Conservation (phyloP, 257 asterid species). For the Primulina tabacum region DNA sequence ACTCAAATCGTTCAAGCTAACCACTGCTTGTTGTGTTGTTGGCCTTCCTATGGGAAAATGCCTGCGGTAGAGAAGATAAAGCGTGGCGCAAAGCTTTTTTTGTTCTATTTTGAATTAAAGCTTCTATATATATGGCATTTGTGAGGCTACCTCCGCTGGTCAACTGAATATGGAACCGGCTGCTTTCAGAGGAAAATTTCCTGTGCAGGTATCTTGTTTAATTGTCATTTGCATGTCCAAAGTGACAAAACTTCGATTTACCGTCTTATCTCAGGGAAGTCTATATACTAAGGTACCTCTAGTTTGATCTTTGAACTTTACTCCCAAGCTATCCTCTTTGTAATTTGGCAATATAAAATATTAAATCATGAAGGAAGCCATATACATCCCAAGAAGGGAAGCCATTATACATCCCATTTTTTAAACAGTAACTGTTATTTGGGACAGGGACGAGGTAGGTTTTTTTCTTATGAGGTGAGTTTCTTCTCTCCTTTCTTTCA, state of each 20-base stretch:
- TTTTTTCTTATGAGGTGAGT: constrained; percentile 21
- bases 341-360: neutral
- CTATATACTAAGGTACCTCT: neutral
- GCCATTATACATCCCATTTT: neutral
- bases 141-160: constrained; percentile 68
- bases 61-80: constrained; percentile 53
- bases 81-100: constrained; percentile 65
- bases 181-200: constrained; percentile 73
- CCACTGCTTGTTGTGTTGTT: constrained; percentile 37
- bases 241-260: neutral
- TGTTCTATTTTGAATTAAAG: constrained; percentile 61
- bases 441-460: neutral
- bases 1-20: too few species aligned
- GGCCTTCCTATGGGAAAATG: constrained; percentile 61
- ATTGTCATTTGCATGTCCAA: constrained; percentile 4
- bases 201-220: constrained; percentile 62
- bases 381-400: neutral
- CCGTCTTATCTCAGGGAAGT: neutral
- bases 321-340: neutral
- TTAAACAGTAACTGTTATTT: constrained; percentile 5
- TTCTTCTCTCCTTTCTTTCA: constrained; percentile 33
- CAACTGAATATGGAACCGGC: constrained; percentile 60
- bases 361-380: neutral
- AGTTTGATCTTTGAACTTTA: too few species aligned
- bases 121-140: constrained; percentile 72